These are phyloP conservation scores for Berkeleyomyces basicola DNA, from an alignment of 2,329 filamentous ascomycete species.

Conservation along the genomic window DNA sequence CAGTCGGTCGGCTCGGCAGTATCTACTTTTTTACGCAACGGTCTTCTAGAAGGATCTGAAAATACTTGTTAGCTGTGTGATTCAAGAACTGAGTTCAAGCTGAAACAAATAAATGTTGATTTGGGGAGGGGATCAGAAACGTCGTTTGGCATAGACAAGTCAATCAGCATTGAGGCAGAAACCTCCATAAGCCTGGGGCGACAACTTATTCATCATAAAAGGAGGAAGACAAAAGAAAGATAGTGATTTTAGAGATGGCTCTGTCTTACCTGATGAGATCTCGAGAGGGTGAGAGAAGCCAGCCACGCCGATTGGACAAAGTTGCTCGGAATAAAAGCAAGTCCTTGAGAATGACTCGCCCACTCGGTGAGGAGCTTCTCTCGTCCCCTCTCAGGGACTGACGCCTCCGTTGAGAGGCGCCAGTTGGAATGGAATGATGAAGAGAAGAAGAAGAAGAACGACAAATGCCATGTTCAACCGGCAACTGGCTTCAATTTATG, in stretches of 20 bases:
- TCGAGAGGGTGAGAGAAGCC: neutral
- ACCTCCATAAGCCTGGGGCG: slow-evolving; percentile 34
- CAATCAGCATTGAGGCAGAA: slow-evolving; percentile 33
- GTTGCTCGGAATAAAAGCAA: neutral
- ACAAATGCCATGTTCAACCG: neutral
- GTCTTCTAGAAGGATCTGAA: neutral
- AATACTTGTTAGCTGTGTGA: slow-evolving; percentile 2
- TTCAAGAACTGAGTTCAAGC: neutral
- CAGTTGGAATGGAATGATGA: neutral
- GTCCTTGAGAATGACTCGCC: neutral
- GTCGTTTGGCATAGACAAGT: slow-evolving; percentile 39
- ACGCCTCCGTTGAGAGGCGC: neutral
- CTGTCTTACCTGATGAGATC: neutral
- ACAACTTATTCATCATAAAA: slow-evolving; percentile 32
- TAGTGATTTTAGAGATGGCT: neutral
- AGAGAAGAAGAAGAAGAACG: neutral
- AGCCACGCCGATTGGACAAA: neutral
- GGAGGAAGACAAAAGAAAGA: slow-evolving; percentile 1
- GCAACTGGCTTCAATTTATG: neutral
- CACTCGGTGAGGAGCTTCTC: neutral
- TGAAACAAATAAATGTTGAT: neutral
- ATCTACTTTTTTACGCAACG: neutral
- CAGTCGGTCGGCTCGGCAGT: neutral
- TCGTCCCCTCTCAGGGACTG: neutral
- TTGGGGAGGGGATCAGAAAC: slow-evolving; percentile 10